Evolutionary conservation across 2,329 filamentous ascomycete genomes (phyloP).

Genomic region (Plenodomus biglobosus): DNA sequence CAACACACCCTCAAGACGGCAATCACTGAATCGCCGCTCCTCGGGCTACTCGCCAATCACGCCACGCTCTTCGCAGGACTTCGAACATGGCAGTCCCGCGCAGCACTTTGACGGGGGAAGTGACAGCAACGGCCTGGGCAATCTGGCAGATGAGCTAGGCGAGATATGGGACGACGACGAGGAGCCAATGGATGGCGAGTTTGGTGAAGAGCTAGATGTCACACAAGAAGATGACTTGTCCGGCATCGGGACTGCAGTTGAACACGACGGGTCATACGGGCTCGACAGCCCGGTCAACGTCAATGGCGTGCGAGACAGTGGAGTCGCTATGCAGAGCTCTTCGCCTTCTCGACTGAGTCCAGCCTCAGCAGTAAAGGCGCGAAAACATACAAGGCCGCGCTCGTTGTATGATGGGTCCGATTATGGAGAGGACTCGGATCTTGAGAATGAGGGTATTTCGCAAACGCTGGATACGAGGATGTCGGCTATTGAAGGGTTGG

Average conservation of each 20-base stretch:
- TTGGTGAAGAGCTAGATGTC: slow-evolving; percentile 37
- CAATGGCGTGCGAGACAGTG: slow-evolving; percentile 49
- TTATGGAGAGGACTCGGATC: slow-evolving; percentile 71
- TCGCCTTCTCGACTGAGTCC: slow-evolving; percentile 45
- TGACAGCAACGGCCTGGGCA: slow-evolving; percentile 65
- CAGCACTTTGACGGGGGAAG: slow-evolving; percentile 43
- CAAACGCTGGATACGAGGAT: slow-evolving; percentile 68
- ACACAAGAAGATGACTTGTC: slow-evolving; percentile 24
- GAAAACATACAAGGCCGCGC: slow-evolving; percentile 47
- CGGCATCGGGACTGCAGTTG: slow-evolving; percentile 37
- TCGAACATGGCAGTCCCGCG: slow-evolving; percentile 44
- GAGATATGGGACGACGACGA: slow-evolving; percentile 70
- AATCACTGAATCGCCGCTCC: slow-evolving; percentile 45
- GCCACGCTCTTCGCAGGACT: slow-evolving; percentile 45
- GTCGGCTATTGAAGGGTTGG: slow-evolving; percentile 71
- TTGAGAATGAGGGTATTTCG: slow-evolving; percentile 68
- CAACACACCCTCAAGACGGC: slow-evolving; percentile 38
- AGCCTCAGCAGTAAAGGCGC: slow-evolving; percentile 33
- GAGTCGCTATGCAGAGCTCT: slow-evolving; percentile 48
- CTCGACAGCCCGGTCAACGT: slow-evolving; percentile 15
- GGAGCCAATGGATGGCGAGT: slow-evolving; percentile 53
- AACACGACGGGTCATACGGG: slow-evolving; percentile 38
- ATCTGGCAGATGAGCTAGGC: slow-evolving; percentile 78
- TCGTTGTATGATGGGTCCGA: slow-evolving; percentile 71
- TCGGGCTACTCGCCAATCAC: slow-evolving; percentile 52